phyloP scores from a whole-genome alignment of 2,329 filamentous ascomycete species.

The Colletotrichum tamarilloi region DNA sequence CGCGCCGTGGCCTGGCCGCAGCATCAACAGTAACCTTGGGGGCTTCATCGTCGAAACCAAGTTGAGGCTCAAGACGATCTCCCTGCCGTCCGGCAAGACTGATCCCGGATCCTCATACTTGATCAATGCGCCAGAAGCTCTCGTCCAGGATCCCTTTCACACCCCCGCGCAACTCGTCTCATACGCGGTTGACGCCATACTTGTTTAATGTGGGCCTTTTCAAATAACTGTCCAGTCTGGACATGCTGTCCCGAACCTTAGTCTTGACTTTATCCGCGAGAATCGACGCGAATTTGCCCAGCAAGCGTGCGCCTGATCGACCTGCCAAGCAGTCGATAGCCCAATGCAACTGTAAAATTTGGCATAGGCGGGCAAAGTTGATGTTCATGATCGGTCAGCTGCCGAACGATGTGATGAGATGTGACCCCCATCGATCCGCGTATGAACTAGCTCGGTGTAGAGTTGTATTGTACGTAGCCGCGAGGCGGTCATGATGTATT shows the following conservation, averaged over 20 bases:
- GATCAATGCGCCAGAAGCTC: slow-evolving; percentile 24
- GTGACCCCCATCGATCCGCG: background rate
- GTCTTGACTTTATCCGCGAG: background rate
- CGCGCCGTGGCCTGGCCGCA: background rate
- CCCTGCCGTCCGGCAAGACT: slow-evolving; percentile 16
- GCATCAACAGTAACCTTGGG: background rate
- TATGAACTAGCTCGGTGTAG: background rate
- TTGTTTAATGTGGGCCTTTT: slow-evolving; percentile 5
- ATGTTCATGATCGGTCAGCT: slow-evolving; percentile 30
- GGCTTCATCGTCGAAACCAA: slow-evolving; percentile 5
- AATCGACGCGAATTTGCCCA: slow-evolving; percentile 2
- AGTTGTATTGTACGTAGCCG: slow-evolving; percentile 4
- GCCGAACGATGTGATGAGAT: slow-evolving; percentile 18
- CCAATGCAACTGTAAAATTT: slow-evolving; percentile 14
- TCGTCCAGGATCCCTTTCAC: slow-evolving; percentile 5
- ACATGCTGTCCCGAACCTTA: slow-evolving; percentile 2
- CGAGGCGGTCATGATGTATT: background rate
- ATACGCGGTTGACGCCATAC: slow-evolving; percentile 20
- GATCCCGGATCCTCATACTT: slow-evolving; percentile 27
- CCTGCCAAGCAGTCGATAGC: slow-evolving; percentile 6
- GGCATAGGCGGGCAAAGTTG: background rate
- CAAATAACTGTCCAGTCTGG: background rate
- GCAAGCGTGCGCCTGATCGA: slow-evolving; percentile 17
- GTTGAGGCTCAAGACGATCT: slow-evolving; percentile 30
- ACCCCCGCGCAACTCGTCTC: slow-evolving; percentile 8